Evolutionary conservation across 768 basidiomycete genomes (phyloP).

Genomic region (Hebeloma cylindrosporum): DNA sequence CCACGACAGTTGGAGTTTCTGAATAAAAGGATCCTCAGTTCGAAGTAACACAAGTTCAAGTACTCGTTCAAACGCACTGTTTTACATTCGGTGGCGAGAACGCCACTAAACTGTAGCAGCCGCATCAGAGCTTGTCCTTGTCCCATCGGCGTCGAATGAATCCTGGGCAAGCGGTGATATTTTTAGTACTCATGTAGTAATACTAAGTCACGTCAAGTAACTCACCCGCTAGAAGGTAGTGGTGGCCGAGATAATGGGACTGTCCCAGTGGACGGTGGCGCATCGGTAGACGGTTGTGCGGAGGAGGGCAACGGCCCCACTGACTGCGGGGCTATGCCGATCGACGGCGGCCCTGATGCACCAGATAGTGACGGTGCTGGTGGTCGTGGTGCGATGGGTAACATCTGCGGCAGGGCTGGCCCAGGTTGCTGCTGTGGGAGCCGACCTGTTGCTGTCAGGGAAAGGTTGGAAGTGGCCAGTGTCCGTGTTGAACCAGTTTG

Average conservation of each 20-base stretch:
- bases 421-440: constrained; percentile 17
- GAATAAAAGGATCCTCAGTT: neutral
- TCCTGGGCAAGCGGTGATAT: neutral
- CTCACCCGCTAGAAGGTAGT: constrained; percentile 1
- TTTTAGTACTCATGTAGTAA: no score
- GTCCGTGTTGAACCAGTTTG: constrained; percentile 42
- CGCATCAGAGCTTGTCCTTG: constrained; percentile 64
- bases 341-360: neutral
- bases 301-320: constrained; percentile 9
- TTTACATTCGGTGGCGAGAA: constrained; percentile 54
- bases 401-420: constrained; percentile 8
- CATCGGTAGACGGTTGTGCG: constrained; percentile 9
- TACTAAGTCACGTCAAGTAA: constrained; percentile 4
- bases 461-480: constrained; percentile 7
- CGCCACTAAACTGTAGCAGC: constrained; percentile 69
- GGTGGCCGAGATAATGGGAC: constrained; percentile 10
- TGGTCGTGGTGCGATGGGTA: constrained; percentile 35
- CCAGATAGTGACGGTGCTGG: constrained; percentile 25
- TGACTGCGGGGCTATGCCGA: constrained; percentile 8
- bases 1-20: constrained; percentile 66
- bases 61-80: constrained; percentile 35
- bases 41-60: neutral
- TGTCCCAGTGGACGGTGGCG: constrained; percentile 3
- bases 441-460: constrained; percentile 31
- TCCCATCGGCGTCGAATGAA: neutral